A percentile compares a stretch with the other conserved stretches of the same genome.
These are phyloP conservation scores for Tolypocladium ophioglossoides DNA, from an alignment of 2,329 filamentous ascomycete species.

Conservation along the genomic window DNA sequence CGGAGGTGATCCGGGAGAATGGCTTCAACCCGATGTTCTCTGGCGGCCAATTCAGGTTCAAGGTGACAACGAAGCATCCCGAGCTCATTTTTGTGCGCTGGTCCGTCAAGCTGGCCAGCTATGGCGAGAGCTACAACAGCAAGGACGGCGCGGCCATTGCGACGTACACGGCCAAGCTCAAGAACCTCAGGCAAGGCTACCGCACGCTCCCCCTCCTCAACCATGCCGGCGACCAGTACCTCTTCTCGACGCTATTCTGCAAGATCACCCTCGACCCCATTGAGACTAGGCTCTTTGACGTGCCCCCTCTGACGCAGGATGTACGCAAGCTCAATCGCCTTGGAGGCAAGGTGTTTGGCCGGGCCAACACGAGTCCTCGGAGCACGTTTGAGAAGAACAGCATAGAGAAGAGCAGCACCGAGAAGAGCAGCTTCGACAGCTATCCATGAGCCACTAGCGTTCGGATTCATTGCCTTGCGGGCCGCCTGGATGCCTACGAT, in stretches of 20 bases:
- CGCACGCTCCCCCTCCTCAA: constrained; percentile 86
- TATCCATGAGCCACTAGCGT: constrained; percentile 10
- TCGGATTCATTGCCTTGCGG: too few relatives aligned
- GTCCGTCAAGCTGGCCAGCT: constrained; percentile 78
- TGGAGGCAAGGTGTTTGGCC: constrained; percentile 46
- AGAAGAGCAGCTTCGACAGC: constrained; percentile 35
- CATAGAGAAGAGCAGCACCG: constrained; percentile 35
- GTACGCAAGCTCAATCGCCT: constrained; percentile 46
- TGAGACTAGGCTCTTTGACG: constrained; percentile 46
- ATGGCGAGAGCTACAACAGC: constrained; percentile 56
- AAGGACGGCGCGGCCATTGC: constrained; percentile 57
- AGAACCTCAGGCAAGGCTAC: constrained; percentile 81
- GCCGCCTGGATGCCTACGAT: not conserved
- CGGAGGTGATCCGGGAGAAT: constrained; percentile 73
- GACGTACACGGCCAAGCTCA: constrained; percentile 86
- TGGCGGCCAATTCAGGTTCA: constrained; percentile 67
- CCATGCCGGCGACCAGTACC: constrained; percentile 78
- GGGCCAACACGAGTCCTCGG: constrained; percentile 39
- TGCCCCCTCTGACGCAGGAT: constrained; percentile 25
- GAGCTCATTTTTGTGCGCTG: constrained; percentile 89
- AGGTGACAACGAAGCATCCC: constrained; percentile 85
- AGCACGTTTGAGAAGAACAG: constrained; percentile 42
- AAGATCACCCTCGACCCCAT: constrained; percentile 59
- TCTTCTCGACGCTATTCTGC: constrained; percentile 92
- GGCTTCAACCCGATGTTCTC: constrained; percentile 83